Base-by-base conservation (phyloP, 108 stramenopile genomes). In the Nitzschia putrida region DNA sequence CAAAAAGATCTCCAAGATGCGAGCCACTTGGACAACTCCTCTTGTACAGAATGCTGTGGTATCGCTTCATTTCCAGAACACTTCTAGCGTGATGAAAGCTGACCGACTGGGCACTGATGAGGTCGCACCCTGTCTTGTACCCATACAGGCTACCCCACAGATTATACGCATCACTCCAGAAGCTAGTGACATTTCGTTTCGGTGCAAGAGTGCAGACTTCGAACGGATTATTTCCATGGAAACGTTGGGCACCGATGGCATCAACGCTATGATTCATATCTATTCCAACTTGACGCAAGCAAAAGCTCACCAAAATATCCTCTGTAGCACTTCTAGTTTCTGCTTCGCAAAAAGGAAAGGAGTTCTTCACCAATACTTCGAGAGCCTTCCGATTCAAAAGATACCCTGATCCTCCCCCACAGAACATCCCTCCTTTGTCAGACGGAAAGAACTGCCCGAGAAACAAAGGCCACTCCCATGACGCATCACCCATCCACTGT, bases 361-460 rank as follows among this genome's bases (percentile, higher is more conserved):
- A 52, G 9, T 83, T 25, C n/a, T 74, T 59, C 40, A 73, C 80
- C 59, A 89, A 38, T 37, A 84, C 29, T 42, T 38, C 23, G 11
- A 89, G 29, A 1, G 85, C 37, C 1, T 66, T 61, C 34, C 78
- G 57, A 70, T 85, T 84, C 47, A 89, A 56, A 0, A 74, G 47
- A 60, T 87, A 87, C 14, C 84, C 84, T n/a, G 84, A 61, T 20
- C 88, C 88, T 20, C 86, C 86, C n/a, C 78, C 70, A 49, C 77
- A 80, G 57, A 83, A 86, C 39, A 60, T 53, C 12, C 44, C 6
- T 3, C 68, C 51, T 18, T 22, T 44, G 1, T 34, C 29, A 34
- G 29, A 34, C 4, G 29, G 29, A 34, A 34, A 34, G 29, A 34
- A 34, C 4, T 34, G 29, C 4, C 29, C 29, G 29, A 34, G 29